Conservation (phyloP, 1,139 yeast species). For the Yarrowia galli region DNA sequence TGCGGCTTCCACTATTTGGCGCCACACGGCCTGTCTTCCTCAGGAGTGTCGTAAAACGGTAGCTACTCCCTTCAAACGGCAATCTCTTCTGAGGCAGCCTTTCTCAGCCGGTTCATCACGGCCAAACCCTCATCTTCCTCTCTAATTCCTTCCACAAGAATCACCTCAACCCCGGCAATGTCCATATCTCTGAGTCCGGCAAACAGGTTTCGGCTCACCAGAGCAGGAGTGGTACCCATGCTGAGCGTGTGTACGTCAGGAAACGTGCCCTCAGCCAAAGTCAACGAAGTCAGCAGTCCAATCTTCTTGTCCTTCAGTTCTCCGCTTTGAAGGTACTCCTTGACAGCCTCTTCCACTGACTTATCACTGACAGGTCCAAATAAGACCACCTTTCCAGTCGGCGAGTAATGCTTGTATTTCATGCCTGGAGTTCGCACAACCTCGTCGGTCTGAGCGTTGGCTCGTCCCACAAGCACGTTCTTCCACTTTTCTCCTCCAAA, state of each 20-base stretch:
- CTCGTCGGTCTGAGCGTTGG: conserved; percentile 68
- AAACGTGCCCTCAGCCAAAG: neutral
- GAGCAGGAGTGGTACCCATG: conserved; percentile 65
- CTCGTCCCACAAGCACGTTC: conserved; percentile 66
- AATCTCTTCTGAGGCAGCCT: conserved; percentile 72
- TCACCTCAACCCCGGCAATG: conserved; percentile 64
- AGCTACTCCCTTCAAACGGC: neutral
- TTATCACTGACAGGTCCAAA: conserved; percentile 51
- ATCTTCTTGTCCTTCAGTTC: conserved; percentile 3
- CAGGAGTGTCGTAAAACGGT: too few relatives aligned
- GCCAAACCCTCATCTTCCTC: conserved; percentile 86
- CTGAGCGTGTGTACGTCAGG: conserved; percentile 1
- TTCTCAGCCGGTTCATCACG: conserved; percentile 85
- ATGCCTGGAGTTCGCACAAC: conserved; percentile 94
- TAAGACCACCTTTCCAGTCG: conserved; percentile 81
- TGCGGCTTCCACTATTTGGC: too few relatives aligned
- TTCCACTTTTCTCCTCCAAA: conserved; percentile 74
- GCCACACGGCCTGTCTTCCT: too few relatives aligned
- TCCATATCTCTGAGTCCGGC: conserved; percentile 75
- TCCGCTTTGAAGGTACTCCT: neutral
- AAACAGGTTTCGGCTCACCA: conserved; percentile 78
- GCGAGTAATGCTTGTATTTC: conserved; percentile 96
- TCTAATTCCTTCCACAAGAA: conserved; percentile 76
- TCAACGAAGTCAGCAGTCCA: conserved; percentile 10
- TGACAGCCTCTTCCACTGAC: conserved; percentile 1